phyloP scores from a whole-genome alignment of 306 rosid species.

The Cucumis sativus region Cucumber_9930_V3 NC_026658.2:24321001-24321500 shows the following conservation, averaged over 20 bases:
- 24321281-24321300: not conserved
- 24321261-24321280: not conserved
- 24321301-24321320: not conserved
- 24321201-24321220: not conserved
- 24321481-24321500: not conserved
- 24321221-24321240: not conserved
- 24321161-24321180: not conserved
- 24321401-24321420: too few relatives aligned
- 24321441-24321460: not conserved
- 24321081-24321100: not conserved
- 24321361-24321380: too few relatives aligned
- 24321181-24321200: not conserved
- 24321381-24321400: not conserved
- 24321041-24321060: not conserved
- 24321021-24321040: not conserved
- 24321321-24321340: conserved; percentile 2
- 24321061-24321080: not conserved
- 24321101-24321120: not conserved
- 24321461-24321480: not conserved
- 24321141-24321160: not conserved
- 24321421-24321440: not conserved
- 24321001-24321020: not conserved
- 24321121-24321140: not conserved
- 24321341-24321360: not conserved
- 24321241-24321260: not conserved